phyloP scores from a whole-genome alignment of 1,284 basidiomycete genomes.

The Mycosarcoma maydis region DNA sequence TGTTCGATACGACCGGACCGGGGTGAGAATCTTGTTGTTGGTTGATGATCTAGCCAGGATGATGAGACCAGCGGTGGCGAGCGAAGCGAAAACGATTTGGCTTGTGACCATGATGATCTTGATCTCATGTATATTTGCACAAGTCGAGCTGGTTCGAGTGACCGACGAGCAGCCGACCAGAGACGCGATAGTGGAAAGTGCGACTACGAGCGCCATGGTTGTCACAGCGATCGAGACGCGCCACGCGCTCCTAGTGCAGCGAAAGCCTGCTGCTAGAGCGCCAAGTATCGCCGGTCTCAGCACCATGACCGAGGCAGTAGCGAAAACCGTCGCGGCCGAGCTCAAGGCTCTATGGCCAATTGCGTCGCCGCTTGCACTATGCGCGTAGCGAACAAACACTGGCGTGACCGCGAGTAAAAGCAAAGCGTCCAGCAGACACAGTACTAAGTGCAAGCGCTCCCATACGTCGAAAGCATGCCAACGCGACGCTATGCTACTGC shows the following conservation, averaged over 20 bases:
- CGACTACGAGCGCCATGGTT: background rate
- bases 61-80: background rate
- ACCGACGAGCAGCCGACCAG: background rate
- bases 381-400: conserved; percentile 5
- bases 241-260: background rate
- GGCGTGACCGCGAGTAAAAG: conserved; percentile 10
- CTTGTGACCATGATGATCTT: conserved; percentile 6
- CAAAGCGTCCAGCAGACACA: conserved; percentile 4
- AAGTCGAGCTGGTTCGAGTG: background rate
- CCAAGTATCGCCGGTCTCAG: background rate
- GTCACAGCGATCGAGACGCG: background rate
- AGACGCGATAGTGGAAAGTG: background rate
- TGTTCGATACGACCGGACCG: background rate
- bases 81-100: background rate
- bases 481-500: no score
- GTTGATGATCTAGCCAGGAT: background rate
- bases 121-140: background rate
- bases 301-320: background rate
- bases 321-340: conserved; percentile 1
- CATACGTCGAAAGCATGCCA: background rate
- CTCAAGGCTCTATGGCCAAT: conserved; percentile 13
- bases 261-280: background rate
- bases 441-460: conserved; percentile 2
- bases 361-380: background rate
- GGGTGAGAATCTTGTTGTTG: background rate